A percentile compares a stretch with the other conserved stretches of the same genome.
Evolutionary conservation across 306 rosid species (phyloP).

Genomic region (Cicer judaicum): DNA sequence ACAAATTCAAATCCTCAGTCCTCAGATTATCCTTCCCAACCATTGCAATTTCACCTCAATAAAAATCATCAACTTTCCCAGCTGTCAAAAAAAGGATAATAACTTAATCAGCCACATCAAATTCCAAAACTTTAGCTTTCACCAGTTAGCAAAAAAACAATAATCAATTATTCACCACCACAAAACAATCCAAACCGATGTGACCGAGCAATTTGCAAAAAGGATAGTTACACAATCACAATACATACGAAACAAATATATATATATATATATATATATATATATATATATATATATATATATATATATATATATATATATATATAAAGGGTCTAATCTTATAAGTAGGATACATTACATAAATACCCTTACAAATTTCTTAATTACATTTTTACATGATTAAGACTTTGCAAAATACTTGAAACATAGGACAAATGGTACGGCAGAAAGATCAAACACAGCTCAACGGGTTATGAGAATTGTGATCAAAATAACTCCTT

Average conservation of each 20-base stretch:
- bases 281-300: no score
- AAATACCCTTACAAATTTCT: constrained; percentile 38
- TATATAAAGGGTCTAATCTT: constrained; percentile 2
- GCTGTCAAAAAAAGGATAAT: constrained; percentile 18
- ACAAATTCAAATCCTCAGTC: constrained; percentile 73
- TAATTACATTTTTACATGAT: constrained; percentile 25
- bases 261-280: not conserved
- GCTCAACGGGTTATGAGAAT: not conserved
- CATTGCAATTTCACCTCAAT: constrained; percentile 50
- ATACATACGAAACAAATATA: not conserved
- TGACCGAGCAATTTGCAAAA: constrained; percentile 45
- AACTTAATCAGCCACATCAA: constrained; percentile 38
- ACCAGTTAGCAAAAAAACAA: constrained; percentile 40
- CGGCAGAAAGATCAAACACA: constrained; percentile 37
- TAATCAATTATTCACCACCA: constrained; percentile 38
- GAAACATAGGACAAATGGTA: constrained; percentile 18
- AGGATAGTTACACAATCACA: constrained; percentile 25
- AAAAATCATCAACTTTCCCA: constrained; percentile 34
- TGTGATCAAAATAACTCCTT: not conserved
- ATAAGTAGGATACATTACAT: constrained; percentile 32
- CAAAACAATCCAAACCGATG: constrained; percentile 42
- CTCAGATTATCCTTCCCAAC: constrained; percentile 62
- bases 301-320: no score
- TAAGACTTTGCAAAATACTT: constrained; percentile 5
- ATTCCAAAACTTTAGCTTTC: constrained; percentile 38